phyloP scores from a whole-genome alignment of 768 basidiomycete genomes.

The Russula olivacea region DNA sequence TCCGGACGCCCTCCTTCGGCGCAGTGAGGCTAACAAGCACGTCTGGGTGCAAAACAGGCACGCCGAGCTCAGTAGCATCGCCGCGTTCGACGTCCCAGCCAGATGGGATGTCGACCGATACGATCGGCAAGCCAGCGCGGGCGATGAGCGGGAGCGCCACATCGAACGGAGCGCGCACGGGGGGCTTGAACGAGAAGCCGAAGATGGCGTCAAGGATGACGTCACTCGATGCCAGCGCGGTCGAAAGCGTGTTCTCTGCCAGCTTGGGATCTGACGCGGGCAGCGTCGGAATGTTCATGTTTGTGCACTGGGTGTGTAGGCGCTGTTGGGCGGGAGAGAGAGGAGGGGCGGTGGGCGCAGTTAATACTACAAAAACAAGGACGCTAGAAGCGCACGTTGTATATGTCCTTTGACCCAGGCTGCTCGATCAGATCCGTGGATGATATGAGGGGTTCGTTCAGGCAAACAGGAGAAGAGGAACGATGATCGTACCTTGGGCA shows the following conservation, averaged over 20 bases:
- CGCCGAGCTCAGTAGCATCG: constrained; percentile 32
- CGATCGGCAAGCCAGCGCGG: constrained; percentile 65
- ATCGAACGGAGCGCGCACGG: constrained; percentile 86
- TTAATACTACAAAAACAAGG: not conserved
- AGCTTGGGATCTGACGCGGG: constrained; percentile 37
- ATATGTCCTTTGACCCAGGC: constrained; percentile 92
- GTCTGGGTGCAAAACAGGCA: constrained; percentile 61
- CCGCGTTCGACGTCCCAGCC: constrained; percentile 95
- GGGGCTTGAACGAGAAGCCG: constrained; percentile 94
- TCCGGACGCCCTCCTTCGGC: constrained; percentile 81
- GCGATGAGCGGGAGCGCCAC: constrained; percentile 60
- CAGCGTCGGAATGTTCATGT: constrained; percentile 77
- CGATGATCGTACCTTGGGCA: constrained; percentile 71
- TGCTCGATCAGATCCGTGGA: constrained; percentile 30
- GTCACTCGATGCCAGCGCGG: constrained; percentile 55
- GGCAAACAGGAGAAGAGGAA: not conserved
- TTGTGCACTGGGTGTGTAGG: constrained; percentile 79
- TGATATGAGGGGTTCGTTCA: not conserved
- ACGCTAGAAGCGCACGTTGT: constrained; percentile 46
- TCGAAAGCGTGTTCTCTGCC: constrained; percentile 37
- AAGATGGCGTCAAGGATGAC: constrained; percentile 95
- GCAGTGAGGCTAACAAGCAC: constrained; percentile 89
- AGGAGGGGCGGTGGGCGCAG: too few relatives aligned
- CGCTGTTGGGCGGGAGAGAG: constrained; percentile 41
- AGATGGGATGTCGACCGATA: constrained; percentile 93